phyloP scores from a whole-genome alignment of 2,329 filamentous ascomycete genomes.

The Exophiala alcalophila region DNA sequence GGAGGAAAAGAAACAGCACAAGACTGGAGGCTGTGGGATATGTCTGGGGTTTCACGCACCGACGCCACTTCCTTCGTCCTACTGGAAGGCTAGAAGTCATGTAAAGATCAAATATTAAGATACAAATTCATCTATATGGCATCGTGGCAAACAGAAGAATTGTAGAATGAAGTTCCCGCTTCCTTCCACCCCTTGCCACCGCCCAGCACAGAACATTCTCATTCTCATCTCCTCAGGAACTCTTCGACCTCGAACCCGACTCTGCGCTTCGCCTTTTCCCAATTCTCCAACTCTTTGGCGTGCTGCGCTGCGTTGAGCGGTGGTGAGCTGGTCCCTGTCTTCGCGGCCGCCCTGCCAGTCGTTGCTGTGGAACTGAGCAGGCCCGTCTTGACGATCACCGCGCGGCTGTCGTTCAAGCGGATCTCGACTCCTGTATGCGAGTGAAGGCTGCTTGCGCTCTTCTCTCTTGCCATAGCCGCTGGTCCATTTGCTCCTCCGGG shows the following conservation, averaged over 20 bases:
- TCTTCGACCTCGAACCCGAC: slow-evolving; percentile 86
- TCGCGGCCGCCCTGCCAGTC: slow-evolving; percentile 37
- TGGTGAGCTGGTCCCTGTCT: slow-evolving; percentile 10
- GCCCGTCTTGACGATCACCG: slow-evolving; percentile 29
- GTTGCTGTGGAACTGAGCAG: slow-evolving; percentile 14
- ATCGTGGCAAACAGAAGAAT: too few relatives aligned
- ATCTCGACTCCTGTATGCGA: slow-evolving; percentile 29
- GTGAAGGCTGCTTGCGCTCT: slow-evolving; percentile 1
- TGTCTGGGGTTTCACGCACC: too few relatives aligned
- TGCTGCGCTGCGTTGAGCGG: slow-evolving; percentile 4
- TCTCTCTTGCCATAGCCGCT: slow-evolving; percentile 7
- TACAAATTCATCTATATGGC: too few relatives aligned
- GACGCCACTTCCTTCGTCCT: too few relatives aligned
- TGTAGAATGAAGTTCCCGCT: too few relatives aligned
- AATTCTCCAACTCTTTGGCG: slow-evolving; percentile 43
- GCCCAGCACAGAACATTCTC: too few relatives aligned
- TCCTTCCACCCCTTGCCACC: too few relatives aligned
- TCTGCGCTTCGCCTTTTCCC: slow-evolving; percentile 68
- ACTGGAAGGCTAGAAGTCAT: too few relatives aligned
- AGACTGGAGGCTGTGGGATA: too few relatives aligned
- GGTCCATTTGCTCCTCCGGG: neutral
- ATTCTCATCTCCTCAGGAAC: slow-evolving; percentile 54
- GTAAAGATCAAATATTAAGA: too few relatives aligned
- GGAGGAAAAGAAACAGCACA: too few relatives aligned
- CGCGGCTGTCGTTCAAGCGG: slow-evolving; percentile 26